Conservation (phyloP, 768 basidiomycete genomes). For the Suillus brevipes region DNA sequence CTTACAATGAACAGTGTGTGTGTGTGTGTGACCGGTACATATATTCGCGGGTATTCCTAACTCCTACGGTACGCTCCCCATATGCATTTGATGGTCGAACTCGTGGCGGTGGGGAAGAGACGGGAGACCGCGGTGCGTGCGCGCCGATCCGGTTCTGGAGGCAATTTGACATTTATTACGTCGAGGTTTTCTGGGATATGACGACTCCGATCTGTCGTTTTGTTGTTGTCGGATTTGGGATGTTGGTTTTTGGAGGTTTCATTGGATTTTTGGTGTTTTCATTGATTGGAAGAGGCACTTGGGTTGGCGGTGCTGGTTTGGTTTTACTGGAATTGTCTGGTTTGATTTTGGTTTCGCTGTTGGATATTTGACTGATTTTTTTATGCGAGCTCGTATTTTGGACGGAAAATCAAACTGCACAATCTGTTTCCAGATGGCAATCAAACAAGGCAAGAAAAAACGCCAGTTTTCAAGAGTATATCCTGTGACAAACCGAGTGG, state of each 20-base stretch:
- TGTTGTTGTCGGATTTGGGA: not conserved
- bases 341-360: not conserved
- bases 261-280: not conserved
- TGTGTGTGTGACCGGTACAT: not conserved
- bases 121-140: conserved; percentile 1
- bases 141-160: conserved; percentile 27
- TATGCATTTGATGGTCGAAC: not conserved
- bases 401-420: too few species aligned
- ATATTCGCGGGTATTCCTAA: too few species aligned
- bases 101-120: not conserved
- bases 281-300: not conserved
- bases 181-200: not conserved
- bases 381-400: conserved; percentile 2
- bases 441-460: too few species aligned
- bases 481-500: too few species aligned
- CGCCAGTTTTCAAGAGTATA: too few species aligned
- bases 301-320: not conserved
- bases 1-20: not conserved
- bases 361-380: not conserved
- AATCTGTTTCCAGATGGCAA: too few species aligned
- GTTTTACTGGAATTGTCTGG: conserved; percentile 1
- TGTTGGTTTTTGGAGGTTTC: not conserved
- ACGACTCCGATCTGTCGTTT: not conserved
- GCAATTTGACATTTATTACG: conserved; percentile 20
- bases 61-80: too few species aligned